These are phyloP conservation scores for Agrocybe chaxingu DNA, from an alignment of 768 basidiomycete species.

Conservation along the genomic window DNA sequence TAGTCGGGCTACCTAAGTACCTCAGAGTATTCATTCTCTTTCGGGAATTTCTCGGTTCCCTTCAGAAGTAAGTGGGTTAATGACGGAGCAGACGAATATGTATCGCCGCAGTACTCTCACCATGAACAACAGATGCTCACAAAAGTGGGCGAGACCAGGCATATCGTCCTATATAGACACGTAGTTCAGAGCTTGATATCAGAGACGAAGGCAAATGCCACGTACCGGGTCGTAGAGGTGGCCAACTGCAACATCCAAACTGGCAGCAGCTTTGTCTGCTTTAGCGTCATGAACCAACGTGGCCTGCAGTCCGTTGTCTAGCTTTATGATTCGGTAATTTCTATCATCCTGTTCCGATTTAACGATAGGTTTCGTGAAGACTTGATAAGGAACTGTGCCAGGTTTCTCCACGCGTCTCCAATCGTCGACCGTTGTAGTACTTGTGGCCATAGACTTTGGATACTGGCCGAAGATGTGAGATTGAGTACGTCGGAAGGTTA, in stretches of 20 bases:
- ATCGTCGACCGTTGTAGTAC: slow-evolving; percentile 6
- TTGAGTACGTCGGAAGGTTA: neutral
- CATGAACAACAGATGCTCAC: slow-evolving; percentile 96
- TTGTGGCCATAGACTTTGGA: slow-evolving; percentile 15
- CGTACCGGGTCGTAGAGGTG: slow-evolving; percentile 90
- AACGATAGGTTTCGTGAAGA: slow-evolving; percentile 41
- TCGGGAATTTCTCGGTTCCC: slow-evolving; percentile 82
- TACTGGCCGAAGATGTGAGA: neutral
- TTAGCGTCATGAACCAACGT: slow-evolving; percentile 79
- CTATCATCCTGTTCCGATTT: slow-evolving; percentile 78
- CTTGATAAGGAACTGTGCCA: slow-evolving; percentile 15
- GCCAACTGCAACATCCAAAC: slow-evolving; percentile 91
- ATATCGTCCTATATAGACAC: slow-evolving; percentile 62
- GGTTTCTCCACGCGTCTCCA: slow-evolving; percentile 19
- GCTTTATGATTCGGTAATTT: slow-evolving; percentile 73
- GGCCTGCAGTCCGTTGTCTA: slow-evolving; percentile 90
- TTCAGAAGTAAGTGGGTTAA: slow-evolving; percentile 22
- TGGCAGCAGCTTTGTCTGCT: slow-evolving; percentile 93
- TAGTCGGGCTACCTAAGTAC: slow-evolving; percentile 27
- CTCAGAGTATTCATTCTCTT: slow-evolving; percentile 94
- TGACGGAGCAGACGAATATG: neutral
- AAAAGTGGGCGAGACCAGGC: slow-evolving; percentile 92
- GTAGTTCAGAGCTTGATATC: slow-evolving; percentile 22
- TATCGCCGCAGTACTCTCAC: slow-evolving; percentile 39
- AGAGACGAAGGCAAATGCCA: slow-evolving; percentile 8